Percentiles rank a stretch among this genome's conserved stretches.
phyloP scores from a whole-genome alignment of 78 protist species.

The Tieghemostelium lacteum region DNA sequence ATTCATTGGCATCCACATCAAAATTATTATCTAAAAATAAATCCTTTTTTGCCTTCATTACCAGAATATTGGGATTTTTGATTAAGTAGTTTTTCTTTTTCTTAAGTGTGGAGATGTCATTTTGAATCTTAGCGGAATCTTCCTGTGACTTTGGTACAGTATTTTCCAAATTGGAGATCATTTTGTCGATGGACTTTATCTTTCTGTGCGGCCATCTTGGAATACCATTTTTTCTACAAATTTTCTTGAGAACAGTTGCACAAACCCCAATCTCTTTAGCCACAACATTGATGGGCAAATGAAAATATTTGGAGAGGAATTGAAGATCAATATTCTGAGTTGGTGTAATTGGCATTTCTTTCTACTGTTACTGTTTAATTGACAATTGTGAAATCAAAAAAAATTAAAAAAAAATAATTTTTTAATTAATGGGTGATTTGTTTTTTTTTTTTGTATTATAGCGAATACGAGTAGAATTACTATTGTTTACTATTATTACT shows the following conservation, averaged over 20 bases:
- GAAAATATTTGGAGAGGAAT: constrained; percentile 71
- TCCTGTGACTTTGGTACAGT: constrained; percentile 40
- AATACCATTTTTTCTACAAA: constrained; percentile 77
- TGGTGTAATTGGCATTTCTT: constrained; percentile 25
- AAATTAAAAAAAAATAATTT: neutral
- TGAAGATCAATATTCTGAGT: constrained; percentile 48
- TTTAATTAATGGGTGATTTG: no score
- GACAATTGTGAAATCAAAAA: neutral
- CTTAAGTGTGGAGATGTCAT: constrained; percentile 19
- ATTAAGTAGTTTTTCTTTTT: constrained; percentile 60
- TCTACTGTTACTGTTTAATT: neutral
- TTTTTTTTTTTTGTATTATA: neutral
- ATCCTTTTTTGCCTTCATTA: constrained; percentile 16
- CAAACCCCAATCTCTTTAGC: constrained; percentile 83
- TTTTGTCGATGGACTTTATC: constrained; percentile 71
- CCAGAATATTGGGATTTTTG: constrained; percentile 68
- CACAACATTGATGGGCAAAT: constrained; percentile 71
- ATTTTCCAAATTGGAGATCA: constrained; percentile 62
- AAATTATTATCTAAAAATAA: neutral
- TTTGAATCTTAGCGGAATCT: constrained; percentile 28
- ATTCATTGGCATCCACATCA: neutral
- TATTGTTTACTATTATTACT: no score
- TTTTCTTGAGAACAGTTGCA: constrained; percentile 73
- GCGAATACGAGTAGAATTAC: no score
- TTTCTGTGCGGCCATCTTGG: constrained; percentile 84